Evolutionary conservation across 306 rosid genomes (phyloP).

Genomic region (Astragalus membranaceus): DNA sequence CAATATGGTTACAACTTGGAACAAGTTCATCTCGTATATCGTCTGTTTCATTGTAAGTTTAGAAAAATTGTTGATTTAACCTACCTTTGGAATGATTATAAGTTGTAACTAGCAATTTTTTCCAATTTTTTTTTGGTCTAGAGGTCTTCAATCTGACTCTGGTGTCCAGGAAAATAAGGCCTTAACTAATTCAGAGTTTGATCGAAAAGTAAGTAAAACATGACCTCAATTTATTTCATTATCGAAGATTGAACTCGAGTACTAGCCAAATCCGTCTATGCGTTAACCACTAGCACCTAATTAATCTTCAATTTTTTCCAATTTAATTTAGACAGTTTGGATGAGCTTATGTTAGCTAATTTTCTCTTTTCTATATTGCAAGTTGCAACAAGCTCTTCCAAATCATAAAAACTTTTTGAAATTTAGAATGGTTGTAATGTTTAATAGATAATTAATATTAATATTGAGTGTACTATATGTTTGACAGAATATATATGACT

Average conservation of each 20-base stretch:
- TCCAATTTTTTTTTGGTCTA: too few relatives aligned
- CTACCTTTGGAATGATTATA: not conserved
- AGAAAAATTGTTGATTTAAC: not conserved
- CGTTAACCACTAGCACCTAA: too few relatives aligned
- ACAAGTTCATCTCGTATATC: not conserved
- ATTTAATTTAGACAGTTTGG: too few relatives aligned
- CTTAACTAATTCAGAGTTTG: too few relatives aligned
- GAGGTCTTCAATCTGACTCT: too few relatives aligned
- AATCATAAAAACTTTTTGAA: not conserved
- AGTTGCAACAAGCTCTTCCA: not conserved
- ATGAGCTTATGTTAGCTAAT: not conserved
- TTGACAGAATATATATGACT: not conserved
- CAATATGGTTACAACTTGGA: not conserved
- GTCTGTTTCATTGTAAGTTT: not conserved
- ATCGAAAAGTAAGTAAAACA: too few relatives aligned
- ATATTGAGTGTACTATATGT: not conserved
- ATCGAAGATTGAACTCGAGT: too few relatives aligned
- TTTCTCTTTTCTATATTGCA: not conserved
- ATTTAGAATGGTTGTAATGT: not conserved
- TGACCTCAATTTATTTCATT: too few relatives aligned
- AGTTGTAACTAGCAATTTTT: not conserved
- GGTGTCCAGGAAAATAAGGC: too few relatives aligned
- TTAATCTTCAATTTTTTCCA: too few relatives aligned
- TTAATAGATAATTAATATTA: not conserved
- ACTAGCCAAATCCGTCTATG: too few relatives aligned